phyloP scores from a whole-genome alignment of 1,139 yeast species.

The Yamadazyma kanchanaburiensis region DNA sequence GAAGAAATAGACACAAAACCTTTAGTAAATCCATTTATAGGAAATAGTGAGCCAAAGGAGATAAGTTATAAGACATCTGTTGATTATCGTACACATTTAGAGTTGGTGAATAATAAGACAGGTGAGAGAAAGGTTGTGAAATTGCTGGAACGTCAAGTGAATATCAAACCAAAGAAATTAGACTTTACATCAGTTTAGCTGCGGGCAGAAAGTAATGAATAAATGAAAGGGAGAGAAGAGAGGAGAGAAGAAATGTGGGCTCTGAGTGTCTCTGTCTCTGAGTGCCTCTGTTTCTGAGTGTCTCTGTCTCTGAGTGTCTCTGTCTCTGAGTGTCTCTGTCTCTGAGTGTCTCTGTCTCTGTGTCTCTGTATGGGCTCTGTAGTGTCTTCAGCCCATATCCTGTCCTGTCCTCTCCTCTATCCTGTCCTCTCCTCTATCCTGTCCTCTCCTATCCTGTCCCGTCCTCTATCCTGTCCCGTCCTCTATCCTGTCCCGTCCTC shows the following conservation, averaged over 20 bases:
- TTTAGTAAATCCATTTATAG: slow-evolving; percentile 19
- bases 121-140: slow-evolving; percentile 35
- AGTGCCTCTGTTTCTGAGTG: neutral
- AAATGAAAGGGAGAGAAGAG: too few relatives aligned
- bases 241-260: neutral
- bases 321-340: too few relatives aligned
- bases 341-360: too few relatives aligned
- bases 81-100: slow-evolving; percentile 39
- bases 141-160: slow-evolving; percentile 31
- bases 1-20: slow-evolving; percentile 3
- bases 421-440: too few relatives aligned
- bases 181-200: slow-evolving; percentile 19
- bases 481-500: too few relatives aligned
- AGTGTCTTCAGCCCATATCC: too few relatives aligned
- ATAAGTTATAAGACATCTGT: slow-evolving; percentile 8
- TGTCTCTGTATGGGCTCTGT: too few relatives aligned
- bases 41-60: neutral
- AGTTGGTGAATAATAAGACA: slow-evolving; percentile 34
- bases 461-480: too few relatives aligned
- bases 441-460: too few relatives aligned
- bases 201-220: neutral
- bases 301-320: too few relatives aligned
- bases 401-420: too few relatives aligned
- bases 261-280: neutral
- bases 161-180: slow-evolving; percentile 40